Evolutionary conservation across 2,329 filamentous ascomycete species (phyloP), one percentile per base, ranked within the genome.

Genomic region (Aspergillus uvarum): DNA sequence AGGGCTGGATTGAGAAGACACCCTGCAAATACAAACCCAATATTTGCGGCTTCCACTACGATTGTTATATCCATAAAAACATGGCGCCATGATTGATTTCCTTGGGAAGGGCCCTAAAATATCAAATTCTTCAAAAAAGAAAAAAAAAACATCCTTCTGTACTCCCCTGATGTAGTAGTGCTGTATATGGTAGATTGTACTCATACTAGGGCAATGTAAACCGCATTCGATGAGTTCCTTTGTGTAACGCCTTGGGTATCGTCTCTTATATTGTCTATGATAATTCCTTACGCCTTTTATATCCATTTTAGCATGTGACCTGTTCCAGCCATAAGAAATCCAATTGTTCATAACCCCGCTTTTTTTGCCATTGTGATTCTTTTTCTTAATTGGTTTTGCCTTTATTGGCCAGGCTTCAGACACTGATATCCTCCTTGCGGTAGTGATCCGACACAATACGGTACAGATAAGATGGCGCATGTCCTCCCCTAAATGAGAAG

Each of bases 371-470:
- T 65, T 66, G 38, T 61, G 21, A 32, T n/a, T 48, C 59, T 56
- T 42, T 35, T 48, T 56, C 47, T 22, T 22, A 22, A 47, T 59
- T 42, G 19, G 11, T 50, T 35, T 53, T 58, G 35, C 29, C 47
- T 47, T 35, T 50, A 19, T 16, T 10, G 38, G n/a, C 21, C 21
- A 32, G 19, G 10, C 5, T 32, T 63, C 65, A 80, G 29, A 81
- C 74, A 62, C 81, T 83, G 59, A 87, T 82, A 71, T 89, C 86
- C 69, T 88, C 85, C 56, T 80, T 79, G 24, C 83, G 80, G 71
- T 89, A 89, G 72, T 89, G 86, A 67, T 89, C 86, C 31, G 83
- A 83, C 32, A 89, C 84, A 61, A 88, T 87, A 56, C 85, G 79
- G 72, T 88, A 88, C 19, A 89, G 78, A 72, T 86, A 88, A 58